Evolutionary conservation across 2,329 filamentous ascomycete genomes (phyloP), one percentile per base, ranked within the genome.

Genomic region (Paracorniculantispora psalliotae): DNA sequence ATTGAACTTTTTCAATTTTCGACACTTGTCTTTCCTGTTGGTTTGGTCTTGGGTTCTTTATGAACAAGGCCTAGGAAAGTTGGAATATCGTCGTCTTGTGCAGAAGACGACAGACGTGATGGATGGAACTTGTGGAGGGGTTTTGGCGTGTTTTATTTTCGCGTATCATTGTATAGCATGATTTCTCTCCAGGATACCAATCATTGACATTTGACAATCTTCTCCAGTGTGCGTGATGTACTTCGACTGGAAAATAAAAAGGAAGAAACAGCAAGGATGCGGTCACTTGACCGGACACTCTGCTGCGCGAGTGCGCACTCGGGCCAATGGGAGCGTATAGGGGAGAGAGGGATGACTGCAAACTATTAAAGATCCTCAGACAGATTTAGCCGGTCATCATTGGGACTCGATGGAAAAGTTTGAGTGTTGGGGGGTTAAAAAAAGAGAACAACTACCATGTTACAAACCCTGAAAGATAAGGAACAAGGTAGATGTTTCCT

Each of bases 151-250:
- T 35, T 21, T 41, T 49, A 21, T 43, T 33, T 57, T 43, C 33
- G 17, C 43, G 28, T 23, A 57, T 49, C 46, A 50, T 57, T 57
- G 54, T 49, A 57, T 30, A 50, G 54, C 46, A 57, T 57, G 54
- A 57, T 50, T 57, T 50, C 26, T 50, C 35, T 57, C 54, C 35
- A 50, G 54, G 54, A 57, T 57, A 57, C 54, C 46, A 57, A 57
- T 30, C 35, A 57, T 57, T 57, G 43, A 47, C 53, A 56, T 39
- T 35, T n/a, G n/a, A n/a, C n/a, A 12, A 35, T 12, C 9, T 5
- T 4, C 9, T n/a, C 25, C 21, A 9, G 8, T 25, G n/a, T 12
- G 15, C 15, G 51, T 54, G 39, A 54, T 19, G 19, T 23, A 10
- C 25, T n/a, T 28, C 13, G 15, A 19, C 8, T 19, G 21, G 19